A percentile compares a stretch with the other conserved stretches of the same genome.
Evolutionary conservation across 2,329 filamentous ascomycete genomes (phyloP).

Genomic region (Thelonectria blattea): DNA sequence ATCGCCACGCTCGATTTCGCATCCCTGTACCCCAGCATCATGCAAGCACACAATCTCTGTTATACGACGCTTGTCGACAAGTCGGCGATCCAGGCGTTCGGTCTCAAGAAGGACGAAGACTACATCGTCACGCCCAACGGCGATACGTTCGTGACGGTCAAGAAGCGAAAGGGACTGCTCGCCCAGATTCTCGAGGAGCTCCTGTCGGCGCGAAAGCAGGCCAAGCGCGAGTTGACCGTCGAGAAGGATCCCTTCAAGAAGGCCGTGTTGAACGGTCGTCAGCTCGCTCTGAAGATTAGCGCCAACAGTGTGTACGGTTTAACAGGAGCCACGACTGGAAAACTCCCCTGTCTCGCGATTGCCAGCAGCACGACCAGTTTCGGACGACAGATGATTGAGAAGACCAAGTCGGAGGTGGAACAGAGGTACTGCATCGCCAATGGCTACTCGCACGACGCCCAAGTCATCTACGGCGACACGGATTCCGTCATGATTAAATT

Average conservation of each 20-base stretch:
- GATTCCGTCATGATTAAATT: slow-evolving; percentile 99
- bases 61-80: slow-evolving; percentile 88
- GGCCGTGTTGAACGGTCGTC: slow-evolving; percentile 95
- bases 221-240: slow-evolving; percentile 85
- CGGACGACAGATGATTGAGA: slow-evolving; percentile 98
- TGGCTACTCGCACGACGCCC: slow-evolving; percentile 90
- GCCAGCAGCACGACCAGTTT: slow-evolving; percentile 97
- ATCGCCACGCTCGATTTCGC: slow-evolving; percentile 98
- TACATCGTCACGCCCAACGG: slow-evolving; percentile 96
- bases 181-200: slow-evolving; percentile 96
- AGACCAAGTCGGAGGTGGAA: slow-evolving; percentile 95
- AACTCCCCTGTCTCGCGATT: slow-evolving; percentile 92
- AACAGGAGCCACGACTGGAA: slow-evolving; percentile 94
- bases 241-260: slow-evolving; percentile 98
- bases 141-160: slow-evolving; percentile 88
- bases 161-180: slow-evolving; percentile 88
- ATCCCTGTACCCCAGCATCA: slow-evolving; percentile 97
- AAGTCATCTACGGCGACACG: slow-evolving; percentile 98
- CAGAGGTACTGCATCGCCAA: slow-evolving; percentile 88
- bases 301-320: slow-evolving; percentile 98
- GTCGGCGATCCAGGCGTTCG: slow-evolving; percentile 74
- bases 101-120: slow-evolving; percentile 85
- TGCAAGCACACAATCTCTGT: slow-evolving; percentile 97
- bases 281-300: slow-evolving; percentile 93
- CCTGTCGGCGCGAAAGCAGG: slow-evolving; percentile 88